Percentiles rank a stretch among this genome's conserved stretches.
These are phyloP conservation scores for Crucihimalaya himalaica DNA, from an alignment of 345 rosid genomes.

Conservation along the genomic window DNA sequence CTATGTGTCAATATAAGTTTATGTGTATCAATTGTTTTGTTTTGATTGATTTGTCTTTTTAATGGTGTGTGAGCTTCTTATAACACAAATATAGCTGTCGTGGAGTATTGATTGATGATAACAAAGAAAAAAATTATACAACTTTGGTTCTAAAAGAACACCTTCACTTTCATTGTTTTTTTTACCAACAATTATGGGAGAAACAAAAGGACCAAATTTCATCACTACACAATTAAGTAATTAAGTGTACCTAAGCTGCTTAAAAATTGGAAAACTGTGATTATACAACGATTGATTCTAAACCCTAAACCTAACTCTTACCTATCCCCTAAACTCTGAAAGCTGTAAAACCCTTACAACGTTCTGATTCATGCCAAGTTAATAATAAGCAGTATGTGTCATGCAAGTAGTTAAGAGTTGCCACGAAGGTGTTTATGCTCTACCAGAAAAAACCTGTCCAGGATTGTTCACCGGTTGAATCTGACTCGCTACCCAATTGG, in stretches of 20 bases:
- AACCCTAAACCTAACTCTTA: background rate
- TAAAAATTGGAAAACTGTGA: background rate
- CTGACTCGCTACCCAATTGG: conserved; percentile 63
- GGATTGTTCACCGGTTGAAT: conserved; percentile 53
- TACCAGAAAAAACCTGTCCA: conserved; percentile 32
- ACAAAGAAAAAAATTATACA: background rate
- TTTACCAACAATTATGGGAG: background rate
- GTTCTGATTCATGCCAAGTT: background rate
- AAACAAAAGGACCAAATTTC: background rate
- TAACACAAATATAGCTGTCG: no score
- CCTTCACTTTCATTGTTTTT: background rate
- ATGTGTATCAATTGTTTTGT: no score
- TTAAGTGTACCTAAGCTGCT: background rate
- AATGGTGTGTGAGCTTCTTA: no score
- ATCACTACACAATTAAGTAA: background rate
- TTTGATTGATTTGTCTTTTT: no score
- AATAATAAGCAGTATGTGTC: background rate
- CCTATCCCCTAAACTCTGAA: conserved; percentile 7
- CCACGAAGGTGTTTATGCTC: background rate
- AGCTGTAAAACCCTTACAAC: background rate
- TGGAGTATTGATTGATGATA: no score
- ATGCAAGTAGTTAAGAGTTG: conserved; percentile 4
- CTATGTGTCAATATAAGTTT: no score
- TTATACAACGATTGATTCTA: conserved; percentile 24
- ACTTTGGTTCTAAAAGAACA: background rate